These are phyloP conservation scores for Vitis riparia DNA, from an alignment of 164 flowering plant genomes.

Conservation along the genomic window DNA sequence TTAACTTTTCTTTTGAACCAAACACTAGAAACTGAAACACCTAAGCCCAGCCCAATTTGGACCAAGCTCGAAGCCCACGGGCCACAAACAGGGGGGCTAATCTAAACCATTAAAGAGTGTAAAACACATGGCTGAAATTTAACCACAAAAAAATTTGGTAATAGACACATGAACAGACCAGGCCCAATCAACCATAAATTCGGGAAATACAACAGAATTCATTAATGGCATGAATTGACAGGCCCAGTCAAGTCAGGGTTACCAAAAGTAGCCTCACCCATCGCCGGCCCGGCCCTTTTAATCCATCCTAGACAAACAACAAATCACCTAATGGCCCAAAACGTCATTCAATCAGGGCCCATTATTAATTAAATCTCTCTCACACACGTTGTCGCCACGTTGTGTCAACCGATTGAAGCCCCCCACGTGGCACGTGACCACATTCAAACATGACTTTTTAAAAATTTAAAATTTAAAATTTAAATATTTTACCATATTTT, in stretches of 20 bases:
- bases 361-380: not conserved
- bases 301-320: too few relatives aligned
- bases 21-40: too few relatives aligned
- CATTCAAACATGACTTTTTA: not conserved
- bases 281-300: not conserved
- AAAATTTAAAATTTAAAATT: not conserved
- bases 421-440: constrained; percentile 23
- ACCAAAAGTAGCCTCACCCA: not conserved
- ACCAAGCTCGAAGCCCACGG: too few relatives aligned
- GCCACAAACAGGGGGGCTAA: too few relatives aligned
- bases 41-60: too few relatives aligned
- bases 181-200: not conserved
- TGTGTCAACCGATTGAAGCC: constrained; percentile 2
- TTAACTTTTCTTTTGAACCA: too few relatives aligned
- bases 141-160: too few relatives aligned
- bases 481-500: not conserved
- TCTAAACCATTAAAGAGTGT: too few relatives aligned
- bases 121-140: too few relatives aligned
- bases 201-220: too few relatives aligned
- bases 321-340: not conserved
- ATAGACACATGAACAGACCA: too few relatives aligned
- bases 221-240: not conserved
- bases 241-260: not conserved
- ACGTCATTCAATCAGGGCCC: not conserved
- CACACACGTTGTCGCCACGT: constrained; percentile 8